A percentile compares a stretch with the other conserved stretches of the same genome.
Conservation (phyloP, 805 yeast genomes). For the Wickerhamomyces silvicola region DNA sequence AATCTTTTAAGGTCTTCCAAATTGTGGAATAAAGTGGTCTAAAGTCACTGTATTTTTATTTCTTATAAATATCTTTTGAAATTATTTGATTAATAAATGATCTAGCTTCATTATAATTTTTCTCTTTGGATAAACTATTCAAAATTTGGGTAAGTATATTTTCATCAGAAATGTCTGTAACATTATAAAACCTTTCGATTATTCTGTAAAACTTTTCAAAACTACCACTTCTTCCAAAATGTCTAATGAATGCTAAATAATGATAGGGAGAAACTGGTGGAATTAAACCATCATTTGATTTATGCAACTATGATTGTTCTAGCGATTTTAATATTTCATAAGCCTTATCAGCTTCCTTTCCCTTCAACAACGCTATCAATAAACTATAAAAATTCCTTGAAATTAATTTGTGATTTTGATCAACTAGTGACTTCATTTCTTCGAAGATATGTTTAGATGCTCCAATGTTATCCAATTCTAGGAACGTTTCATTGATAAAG, state of each 20-base stretch:
- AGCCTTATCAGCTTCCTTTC: constrained; percentile 24
- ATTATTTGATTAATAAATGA: constrained; percentile 27
- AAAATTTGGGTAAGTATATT: constrained; percentile 33
- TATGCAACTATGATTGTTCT: constrained; percentile 19
- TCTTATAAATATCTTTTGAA: constrained; percentile 12
- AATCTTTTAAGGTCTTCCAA: constrained; percentile 24
- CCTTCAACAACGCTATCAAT: constrained; percentile 20
- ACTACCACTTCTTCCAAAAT: constrained; percentile 24
- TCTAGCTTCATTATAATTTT: constrained; percentile 26
- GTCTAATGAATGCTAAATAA: constrained; percentile 33
- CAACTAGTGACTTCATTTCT: constrained; percentile 9
- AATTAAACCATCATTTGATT: constrained; percentile 16
- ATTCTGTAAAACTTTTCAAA: constrained; percentile 24
- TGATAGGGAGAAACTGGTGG: constrained; percentile 36
- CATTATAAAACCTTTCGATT: constrained; percentile 25
- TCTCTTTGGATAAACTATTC: constrained; percentile 23
- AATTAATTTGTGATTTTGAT: constrained; percentile 7
- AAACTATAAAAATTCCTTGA: constrained; percentile 23
- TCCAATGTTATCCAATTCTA: constrained; percentile 13
- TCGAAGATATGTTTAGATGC: constrained; percentile 6
- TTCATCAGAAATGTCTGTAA: constrained; percentile 27
- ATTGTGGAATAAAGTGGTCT: constrained; percentile 24
- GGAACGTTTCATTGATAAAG: constrained; percentile 14
- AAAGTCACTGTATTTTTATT: constrained; percentile 5
- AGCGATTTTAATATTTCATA: constrained; percentile 25